phyloP scores from a whole-genome alignment of 192 early-diverging fungal genomes.

The Entomortierella parvispora region DNA sequence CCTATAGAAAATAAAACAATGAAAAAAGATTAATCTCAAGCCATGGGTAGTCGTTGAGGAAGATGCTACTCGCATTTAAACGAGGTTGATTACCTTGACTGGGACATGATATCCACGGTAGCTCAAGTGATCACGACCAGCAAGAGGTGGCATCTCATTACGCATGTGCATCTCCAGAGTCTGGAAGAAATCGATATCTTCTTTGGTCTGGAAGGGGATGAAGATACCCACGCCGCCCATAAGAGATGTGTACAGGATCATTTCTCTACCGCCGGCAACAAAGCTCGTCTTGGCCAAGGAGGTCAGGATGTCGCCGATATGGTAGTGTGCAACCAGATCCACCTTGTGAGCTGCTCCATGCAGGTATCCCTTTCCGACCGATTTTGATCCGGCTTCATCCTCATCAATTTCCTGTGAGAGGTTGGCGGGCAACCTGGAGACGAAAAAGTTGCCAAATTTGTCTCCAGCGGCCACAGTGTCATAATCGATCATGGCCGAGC shows the following conservation, averaged over 20 bases:
- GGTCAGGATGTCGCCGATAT: slow-evolving; percentile 89
- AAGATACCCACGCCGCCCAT: slow-evolving; percentile 86
- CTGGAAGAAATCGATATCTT: slow-evolving; percentile 95
- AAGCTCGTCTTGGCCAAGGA: slow-evolving; percentile 81
- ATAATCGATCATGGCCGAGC: slow-evolving; percentile 86
- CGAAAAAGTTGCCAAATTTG: slow-evolving; percentile 96
- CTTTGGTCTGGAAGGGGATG: slow-evolving; percentile 87
- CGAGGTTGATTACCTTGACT: slow-evolving; percentile 58
- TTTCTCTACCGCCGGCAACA: slow-evolving; percentile 86
- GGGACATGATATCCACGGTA: slow-evolving; percentile 87
- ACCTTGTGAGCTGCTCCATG: slow-evolving; percentile 90
- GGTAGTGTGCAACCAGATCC: slow-evolving; percentile 78
- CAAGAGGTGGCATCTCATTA: slow-evolving; percentile 71
- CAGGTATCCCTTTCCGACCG: slow-evolving; percentile 84
- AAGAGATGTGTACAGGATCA: slow-evolving; percentile 89
- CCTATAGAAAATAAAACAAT: slow-evolving; percentile 14
- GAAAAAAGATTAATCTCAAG: neutral
- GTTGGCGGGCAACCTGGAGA: slow-evolving; percentile 74
- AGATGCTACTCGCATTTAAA: no score
- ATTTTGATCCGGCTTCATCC: slow-evolving; percentile 85
- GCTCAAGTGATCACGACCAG: slow-evolving; percentile 89
- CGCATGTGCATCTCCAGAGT: slow-evolving; percentile 92
- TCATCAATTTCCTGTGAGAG: slow-evolving; percentile 82
- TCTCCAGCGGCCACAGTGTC: slow-evolving; percentile 94
- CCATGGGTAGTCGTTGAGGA: no score